Evolutionary conservation across 2,329 filamentous ascomycete species (phyloP).

Genomic region (Monosporascus ibericus): DNA sequence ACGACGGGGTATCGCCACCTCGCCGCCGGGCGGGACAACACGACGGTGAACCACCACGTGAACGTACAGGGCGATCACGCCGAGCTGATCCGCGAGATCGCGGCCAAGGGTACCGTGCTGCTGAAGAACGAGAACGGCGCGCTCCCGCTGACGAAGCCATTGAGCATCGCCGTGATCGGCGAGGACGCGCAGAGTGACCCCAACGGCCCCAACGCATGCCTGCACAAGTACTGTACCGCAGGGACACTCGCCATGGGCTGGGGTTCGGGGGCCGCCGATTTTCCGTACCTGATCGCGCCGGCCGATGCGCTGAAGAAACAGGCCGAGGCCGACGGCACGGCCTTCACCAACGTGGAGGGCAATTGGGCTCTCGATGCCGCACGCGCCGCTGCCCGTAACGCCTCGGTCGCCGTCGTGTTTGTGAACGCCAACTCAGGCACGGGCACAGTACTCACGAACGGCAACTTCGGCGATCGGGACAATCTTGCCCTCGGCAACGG

Average conservation of each 20-base stretch:
- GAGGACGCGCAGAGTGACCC: slow-evolving; percentile 74
- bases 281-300: slow-evolving; percentile 70
- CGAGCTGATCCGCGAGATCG: slow-evolving; percentile 67
- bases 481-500: slow-evolving; percentile 85
- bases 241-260: slow-evolving; percentile 68
- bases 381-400: slow-evolving; percentile 13
- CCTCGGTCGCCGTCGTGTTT: slow-evolving; percentile 53
- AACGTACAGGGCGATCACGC: slow-evolving; percentile 70
- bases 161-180: slow-evolving; percentile 69
- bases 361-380: slow-evolving; percentile 20
- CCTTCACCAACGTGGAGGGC: slow-evolving; percentile 53
- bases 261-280: slow-evolving; percentile 68
- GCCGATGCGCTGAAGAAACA: slow-evolving; percentile 61
- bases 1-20: slow-evolving; percentile 65
- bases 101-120: slow-evolving; percentile 71
- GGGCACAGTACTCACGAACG: slow-evolving; percentile 74
- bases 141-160: slow-evolving; percentile 50
- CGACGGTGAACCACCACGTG: slow-evolving; percentile 69
- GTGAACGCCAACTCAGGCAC: slow-evolving; percentile 85
- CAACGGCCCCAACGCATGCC: slow-evolving; percentile 71
- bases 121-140: slow-evolving; percentile 61
- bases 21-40: slow-evolving; percentile 53
- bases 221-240: slow-evolving; percentile 55
- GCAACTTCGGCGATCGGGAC: slow-evolving; percentile 80
- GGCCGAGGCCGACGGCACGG: slow-evolving; percentile 49